Conservation (phyloP, 306 rosid species). For the Fagus crenata region DNA sequence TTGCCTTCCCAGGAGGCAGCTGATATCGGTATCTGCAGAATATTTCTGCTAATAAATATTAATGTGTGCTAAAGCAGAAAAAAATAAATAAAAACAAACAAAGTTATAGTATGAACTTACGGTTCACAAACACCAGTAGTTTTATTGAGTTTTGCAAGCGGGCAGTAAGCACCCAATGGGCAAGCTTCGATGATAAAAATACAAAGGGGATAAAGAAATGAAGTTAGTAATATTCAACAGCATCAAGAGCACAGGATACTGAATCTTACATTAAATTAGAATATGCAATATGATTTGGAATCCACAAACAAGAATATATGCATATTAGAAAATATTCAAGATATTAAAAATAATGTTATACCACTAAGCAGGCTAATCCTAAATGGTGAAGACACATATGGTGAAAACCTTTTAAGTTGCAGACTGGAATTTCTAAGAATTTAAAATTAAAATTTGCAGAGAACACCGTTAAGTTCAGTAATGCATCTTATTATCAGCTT, state of each 20-base stretch:
- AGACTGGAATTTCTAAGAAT: background rate
- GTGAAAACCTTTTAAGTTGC: background rate
- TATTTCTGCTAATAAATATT: conserved; percentile 61
- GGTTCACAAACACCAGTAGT: conserved; percentile 73
- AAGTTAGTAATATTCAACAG: conserved; percentile 17
- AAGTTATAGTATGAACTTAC: conserved; percentile 54
- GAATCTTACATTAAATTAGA: conserved; percentile 1
- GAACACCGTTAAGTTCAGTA: background rate
- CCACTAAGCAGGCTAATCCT: background rate
- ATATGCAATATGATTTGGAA: conserved; percentile 1
- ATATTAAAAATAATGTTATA: background rate
- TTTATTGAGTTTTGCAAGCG: conserved; percentile 57
- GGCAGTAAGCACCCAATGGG: conserved; percentile 89
- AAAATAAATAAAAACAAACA: conserved; percentile 10
- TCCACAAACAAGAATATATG: background rate
- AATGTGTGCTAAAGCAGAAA: conserved; percentile 39
- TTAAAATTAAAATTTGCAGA: background rate
- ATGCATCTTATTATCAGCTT: background rate
- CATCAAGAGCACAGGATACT: conserved; percentile 6
- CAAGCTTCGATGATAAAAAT: conserved; percentile 62
- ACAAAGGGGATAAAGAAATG: conserved; percentile 12
- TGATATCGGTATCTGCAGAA: conserved; percentile 87
- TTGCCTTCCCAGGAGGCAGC: conserved; percentile 70
- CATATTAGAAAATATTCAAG: background rate
- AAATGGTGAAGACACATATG: background rate